Percentiles rank a stretch among this genome's conserved stretches.
phyloP scores from a whole-genome alignment of 1,139 yeast genomes.

The Arxiozyma slooffiae region DNA sequence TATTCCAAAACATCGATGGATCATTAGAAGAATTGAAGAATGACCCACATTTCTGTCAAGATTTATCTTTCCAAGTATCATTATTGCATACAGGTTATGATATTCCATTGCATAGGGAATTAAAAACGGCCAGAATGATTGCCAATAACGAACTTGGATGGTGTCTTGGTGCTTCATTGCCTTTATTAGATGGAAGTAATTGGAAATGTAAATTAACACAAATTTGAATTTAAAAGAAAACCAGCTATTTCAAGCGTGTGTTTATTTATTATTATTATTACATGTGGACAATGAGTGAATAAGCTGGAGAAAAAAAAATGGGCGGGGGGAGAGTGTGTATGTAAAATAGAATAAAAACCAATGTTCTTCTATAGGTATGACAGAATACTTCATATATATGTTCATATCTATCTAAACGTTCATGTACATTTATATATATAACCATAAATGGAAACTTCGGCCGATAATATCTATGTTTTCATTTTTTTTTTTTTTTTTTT shows the following conservation, averaged over 20 bases:
- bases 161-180: slow-evolving; percentile 97
- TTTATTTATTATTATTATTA: too few relatives aligned
- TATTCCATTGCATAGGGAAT: slow-evolving; percentile 80
- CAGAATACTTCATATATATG: too few relatives aligned
- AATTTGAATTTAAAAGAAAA: slow-evolving; percentile 9
- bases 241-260: too few relatives aligned
- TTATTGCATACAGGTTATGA: slow-evolving; percentile 91
- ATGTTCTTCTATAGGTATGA: background rate
- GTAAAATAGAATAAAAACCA: background rate
- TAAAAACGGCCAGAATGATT: slow-evolving; percentile 83
- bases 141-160: slow-evolving; percentile 88
- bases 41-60: slow-evolving; percentile 93
- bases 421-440: background rate
- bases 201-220: slow-evolving; percentile 57
- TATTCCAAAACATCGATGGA: slow-evolving; percentile 49
- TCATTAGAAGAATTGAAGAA: slow-evolving; percentile 55
- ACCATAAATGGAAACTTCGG: background rate
- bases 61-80: slow-evolving; percentile 80
- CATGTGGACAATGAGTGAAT: too few relatives aligned
- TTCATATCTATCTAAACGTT: background rate
- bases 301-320: too few relatives aligned
- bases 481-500: too few relatives aligned
- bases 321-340: too few relatives aligned
- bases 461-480: background rate
- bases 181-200: slow-evolving; percentile 59